These are phyloP conservation scores for Penicillium sp. DNA, from an alignment of 2,329 filamentous ascomycete species.

Conservation along the genomic window DNA sequence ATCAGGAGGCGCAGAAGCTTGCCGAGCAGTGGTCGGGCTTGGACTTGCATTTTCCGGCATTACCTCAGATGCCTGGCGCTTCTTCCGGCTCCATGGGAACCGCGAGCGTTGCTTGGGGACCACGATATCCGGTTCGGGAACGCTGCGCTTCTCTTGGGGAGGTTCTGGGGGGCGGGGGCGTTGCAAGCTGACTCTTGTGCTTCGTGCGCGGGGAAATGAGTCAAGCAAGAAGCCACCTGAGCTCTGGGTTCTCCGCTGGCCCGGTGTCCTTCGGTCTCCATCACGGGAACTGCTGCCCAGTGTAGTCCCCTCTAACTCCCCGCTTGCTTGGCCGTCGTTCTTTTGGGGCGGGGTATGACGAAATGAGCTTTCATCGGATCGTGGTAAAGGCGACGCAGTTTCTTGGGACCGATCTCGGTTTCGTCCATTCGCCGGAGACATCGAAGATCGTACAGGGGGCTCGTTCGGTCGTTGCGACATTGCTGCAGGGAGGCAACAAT, in stretches of 20 bases:
- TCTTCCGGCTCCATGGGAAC: constrained; percentile 33
- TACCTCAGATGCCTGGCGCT: constrained; percentile 30
- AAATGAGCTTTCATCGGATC: constrained; percentile 18
- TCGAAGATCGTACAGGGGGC: constrained; percentile 12
- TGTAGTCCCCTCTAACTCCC: constrained; percentile 37
- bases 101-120: constrained; percentile 37
- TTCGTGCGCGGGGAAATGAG: constrained; percentile 28
- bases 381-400: constrained; percentile 1
- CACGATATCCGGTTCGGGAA: constrained; percentile 31
- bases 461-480: constrained; percentile 23
- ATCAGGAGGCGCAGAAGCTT: constrained; percentile 10
- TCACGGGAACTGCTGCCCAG: constrained; percentile 37
- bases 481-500: constrained; percentile 13
- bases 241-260: constrained; percentile 26
- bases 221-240: constrained; percentile 49
- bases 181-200: constrained; percentile 23
- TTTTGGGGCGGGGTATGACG: constrained; percentile 20
- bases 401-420: constrained; percentile 1
- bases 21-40: constrained; percentile 7
- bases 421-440: constrained; percentile 14
- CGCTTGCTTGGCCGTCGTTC: constrained; percentile 28
- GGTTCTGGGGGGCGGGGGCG: constrained; percentile 23
- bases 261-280: constrained; percentile 24
- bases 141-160: constrained; percentile 40
- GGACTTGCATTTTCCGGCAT: constrained; percentile 18